A percentile compares a stretch with the other conserved stretches of the same genome.
Conservation (phyloP, 805 yeast species). For the Hanseniaspora pseudoguilliermondii region DNA sequence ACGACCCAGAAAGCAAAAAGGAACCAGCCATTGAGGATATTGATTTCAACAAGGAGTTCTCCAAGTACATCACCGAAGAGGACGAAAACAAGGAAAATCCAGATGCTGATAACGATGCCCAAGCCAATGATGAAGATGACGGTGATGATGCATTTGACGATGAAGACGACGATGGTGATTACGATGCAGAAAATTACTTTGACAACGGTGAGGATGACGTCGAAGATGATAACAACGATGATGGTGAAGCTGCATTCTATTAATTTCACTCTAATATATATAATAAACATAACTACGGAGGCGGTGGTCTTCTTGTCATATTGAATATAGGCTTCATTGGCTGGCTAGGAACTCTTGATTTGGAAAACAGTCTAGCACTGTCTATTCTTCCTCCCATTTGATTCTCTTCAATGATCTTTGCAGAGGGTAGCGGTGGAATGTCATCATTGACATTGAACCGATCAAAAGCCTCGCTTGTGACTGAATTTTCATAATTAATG, state of each 20-base stretch:
- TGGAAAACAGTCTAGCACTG: slow-evolving; percentile 4
- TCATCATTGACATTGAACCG: slow-evolving; percentile 3
- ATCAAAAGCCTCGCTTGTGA: not conserved
- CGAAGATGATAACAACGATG: slow-evolving; percentile 36
- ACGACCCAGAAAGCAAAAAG: slow-evolving; percentile 27
- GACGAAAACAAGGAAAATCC: slow-evolving; percentile 33
- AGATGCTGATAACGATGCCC: slow-evolving; percentile 48
- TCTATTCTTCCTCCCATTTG: slow-evolving; percentile 10
- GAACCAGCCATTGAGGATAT: slow-evolving; percentile 13
- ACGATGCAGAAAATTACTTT: slow-evolving; percentile 28
- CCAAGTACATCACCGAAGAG: slow-evolving; percentile 19
- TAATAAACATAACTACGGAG: slow-evolving; percentile 12
- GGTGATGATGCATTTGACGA: slow-evolving; percentile 54
- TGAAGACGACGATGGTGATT: slow-evolving; percentile 43
- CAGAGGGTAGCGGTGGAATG: slow-evolving; percentile 8
- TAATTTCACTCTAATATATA: slow-evolving; percentile 19
- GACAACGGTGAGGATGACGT: slow-evolving; percentile 44
- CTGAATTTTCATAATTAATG: slow-evolving; percentile 13
- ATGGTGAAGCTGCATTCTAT: slow-evolving; percentile 48
- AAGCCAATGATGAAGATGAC: slow-evolving; percentile 48
- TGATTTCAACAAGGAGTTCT: slow-evolving; percentile 20
- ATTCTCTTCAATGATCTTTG: not conserved
- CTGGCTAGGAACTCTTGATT: slow-evolving; percentile 13
- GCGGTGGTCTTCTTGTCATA: slow-evolving; percentile 15
- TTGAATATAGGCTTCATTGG: slow-evolving; percentile 14